phyloP scores from a whole-genome alignment of 2,329 filamentous ascomycete species.

The Claviceps purpurea region DNA sequence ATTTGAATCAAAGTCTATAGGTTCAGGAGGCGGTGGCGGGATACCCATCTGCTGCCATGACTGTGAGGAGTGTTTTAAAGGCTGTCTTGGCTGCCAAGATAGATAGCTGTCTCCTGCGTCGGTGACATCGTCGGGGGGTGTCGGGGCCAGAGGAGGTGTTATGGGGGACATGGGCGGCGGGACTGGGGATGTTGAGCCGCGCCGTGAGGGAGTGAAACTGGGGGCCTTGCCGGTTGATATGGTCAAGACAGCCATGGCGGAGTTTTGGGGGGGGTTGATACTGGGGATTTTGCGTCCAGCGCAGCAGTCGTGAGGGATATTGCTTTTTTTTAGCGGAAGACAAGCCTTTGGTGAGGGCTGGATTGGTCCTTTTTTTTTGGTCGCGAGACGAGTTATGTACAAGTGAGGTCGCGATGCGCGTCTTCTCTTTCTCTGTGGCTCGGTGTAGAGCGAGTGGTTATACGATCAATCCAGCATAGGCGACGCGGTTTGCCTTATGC shows the following conservation, averaged over 20 bases:
- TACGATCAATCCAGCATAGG: not conserved
- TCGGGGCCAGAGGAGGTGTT: conserved; percentile 33
- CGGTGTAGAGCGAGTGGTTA: not conserved
- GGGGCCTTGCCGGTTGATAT: conserved; percentile 16
- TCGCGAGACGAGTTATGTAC: not conserved
- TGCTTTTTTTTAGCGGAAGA: not conserved
- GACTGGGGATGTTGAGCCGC: conserved; percentile 29
- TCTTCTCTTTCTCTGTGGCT: not conserved
- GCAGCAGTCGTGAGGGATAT: not conserved
- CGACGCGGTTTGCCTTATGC: not conserved
- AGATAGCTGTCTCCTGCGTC: conserved; percentile 2
- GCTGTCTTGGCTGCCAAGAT: conserved; percentile 17
- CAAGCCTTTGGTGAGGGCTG: not conserved
- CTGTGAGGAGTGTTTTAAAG: conserved; percentile 31
- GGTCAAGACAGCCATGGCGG: conserved; percentile 19
- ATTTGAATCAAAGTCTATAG: conserved; percentile 51
- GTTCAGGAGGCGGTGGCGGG: conserved; percentile 33
- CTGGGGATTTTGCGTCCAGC: not conserved
- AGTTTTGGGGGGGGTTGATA: not conserved
- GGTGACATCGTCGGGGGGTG: conserved; percentile 16
- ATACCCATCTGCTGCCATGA: conserved; percentile 24
- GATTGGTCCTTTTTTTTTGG: not conserved
- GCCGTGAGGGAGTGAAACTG: conserved; percentile 15
- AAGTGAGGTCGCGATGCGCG: not conserved
- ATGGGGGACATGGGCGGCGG: conserved; percentile 42